A percentile compares a stretch with the other conserved stretches of the same genome.
Evolutionary conservation across 1,284 basidiomycete genomes (phyloP).

Genomic region (Cutaneotrichosporon sp.): DNA sequence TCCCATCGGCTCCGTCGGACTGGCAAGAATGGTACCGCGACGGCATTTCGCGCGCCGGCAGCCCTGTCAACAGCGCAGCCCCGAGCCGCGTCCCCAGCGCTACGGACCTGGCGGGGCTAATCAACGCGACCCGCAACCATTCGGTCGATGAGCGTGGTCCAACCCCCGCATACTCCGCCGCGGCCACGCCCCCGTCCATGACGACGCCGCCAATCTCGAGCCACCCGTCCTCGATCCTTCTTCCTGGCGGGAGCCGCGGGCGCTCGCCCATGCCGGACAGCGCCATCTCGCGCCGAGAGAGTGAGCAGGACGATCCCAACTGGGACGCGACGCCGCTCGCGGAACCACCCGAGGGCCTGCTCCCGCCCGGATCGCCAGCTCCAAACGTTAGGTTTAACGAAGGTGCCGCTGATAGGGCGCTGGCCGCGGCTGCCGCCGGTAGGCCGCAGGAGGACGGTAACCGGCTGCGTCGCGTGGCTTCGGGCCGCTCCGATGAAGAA

Average conservation of each 20-base stretch:
- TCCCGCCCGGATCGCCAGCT: conserved; percentile 4
- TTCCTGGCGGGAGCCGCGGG: conserved; percentile 7
- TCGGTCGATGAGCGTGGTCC: conserved; percentile 40
- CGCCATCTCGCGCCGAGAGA: not conserved
- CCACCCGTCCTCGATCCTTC: conserved; percentile 11
- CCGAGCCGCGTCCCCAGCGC: conserved; percentile 3
- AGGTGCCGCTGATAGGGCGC: not conserved
- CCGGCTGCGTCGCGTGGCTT: conserved; percentile 8
- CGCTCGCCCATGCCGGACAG: conserved; percentile 1
- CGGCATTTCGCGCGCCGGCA: conserved; percentile 27
- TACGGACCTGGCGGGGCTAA: conserved; percentile 1
- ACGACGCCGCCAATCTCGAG: conserved; percentile 11
- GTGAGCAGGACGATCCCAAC: conserved; percentile 6
- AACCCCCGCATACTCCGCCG: conserved; percentile 46
- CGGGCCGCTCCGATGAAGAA: conserved; percentile 8
- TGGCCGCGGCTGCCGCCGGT: not conserved
- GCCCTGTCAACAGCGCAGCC: not conserved
- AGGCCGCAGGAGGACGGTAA: not conserved
- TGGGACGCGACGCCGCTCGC: conserved; percentile 11
- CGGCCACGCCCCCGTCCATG: conserved; percentile 25
- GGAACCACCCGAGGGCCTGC: conserved; percentile 10
- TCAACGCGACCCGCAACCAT: not conserved
- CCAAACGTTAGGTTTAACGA: conserved; percentile 9
- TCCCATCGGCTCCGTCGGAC: conserved; percentile 36
- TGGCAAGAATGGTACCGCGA: conserved; percentile 31